phyloP scores from a whole-genome alignment of 129 eudicot species.

The Gnaphalium uliginosum region DNA sequence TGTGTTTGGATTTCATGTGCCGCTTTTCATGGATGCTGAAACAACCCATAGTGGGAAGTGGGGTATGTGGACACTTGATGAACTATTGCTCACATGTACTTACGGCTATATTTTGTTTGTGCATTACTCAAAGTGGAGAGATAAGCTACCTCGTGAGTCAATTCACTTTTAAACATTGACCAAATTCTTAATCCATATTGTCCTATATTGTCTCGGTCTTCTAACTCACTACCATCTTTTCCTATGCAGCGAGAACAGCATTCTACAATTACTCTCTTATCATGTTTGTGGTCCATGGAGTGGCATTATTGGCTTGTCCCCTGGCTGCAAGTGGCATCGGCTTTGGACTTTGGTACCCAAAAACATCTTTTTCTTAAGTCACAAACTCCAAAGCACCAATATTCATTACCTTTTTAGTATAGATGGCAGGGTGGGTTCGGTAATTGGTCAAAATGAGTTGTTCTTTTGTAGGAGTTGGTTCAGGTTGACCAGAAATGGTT shows the following conservation, averaged over 20 bases:
- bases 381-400: not conserved
- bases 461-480: not conserved
- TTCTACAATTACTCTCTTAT: constrained; percentile 65
- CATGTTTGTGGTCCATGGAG: constrained; percentile 52
- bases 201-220: not conserved
- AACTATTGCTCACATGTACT: constrained; percentile 51
- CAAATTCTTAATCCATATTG: not conserved
- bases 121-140: constrained; percentile 85
- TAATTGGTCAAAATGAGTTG: constrained; percentile 1
- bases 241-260: constrained; percentile 68
- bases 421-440: not conserved
- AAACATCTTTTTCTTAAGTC: not conserved
- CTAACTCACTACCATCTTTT: not conserved
- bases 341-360: constrained; percentile 68
- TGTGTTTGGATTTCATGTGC: constrained; percentile 72
- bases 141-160: constrained; percentile 79
- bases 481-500: not conserved
- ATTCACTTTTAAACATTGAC: not conserved
- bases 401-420: not conserved
- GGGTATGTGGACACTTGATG: constrained; percentile 62
- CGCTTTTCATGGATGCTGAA: constrained; percentile 53
- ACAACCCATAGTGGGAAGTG: constrained; percentile 53
- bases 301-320: constrained; percentile 46
- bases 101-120: constrained; percentile 72
- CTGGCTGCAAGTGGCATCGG: constrained; percentile 54